A percentile compares a stretch with the other conserved stretches of the same genome.
phyloP scores from a whole-genome alignment of 805 yeast genomes.

The Huiozyma naganishii region DNA sequence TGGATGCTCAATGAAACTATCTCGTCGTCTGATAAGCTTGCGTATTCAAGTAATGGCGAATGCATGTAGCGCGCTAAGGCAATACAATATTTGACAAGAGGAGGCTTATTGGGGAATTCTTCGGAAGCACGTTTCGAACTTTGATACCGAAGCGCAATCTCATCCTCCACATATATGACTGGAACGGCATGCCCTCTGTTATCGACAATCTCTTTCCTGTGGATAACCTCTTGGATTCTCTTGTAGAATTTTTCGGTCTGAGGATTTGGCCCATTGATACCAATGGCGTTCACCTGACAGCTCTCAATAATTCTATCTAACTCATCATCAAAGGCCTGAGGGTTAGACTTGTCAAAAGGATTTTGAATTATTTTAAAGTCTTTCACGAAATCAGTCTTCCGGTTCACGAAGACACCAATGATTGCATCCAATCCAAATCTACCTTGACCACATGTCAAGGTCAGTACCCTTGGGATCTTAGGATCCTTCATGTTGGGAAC shows the following conservation, averaged over 20 bases:
- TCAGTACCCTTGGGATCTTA: conserved; percentile 72
- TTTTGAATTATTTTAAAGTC: conserved; percentile 68
- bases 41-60: conserved; percentile 85
- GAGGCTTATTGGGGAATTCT: conserved; percentile 79
- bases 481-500: conserved; percentile 76
- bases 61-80: conserved; percentile 88
- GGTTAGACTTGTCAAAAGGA: conserved; percentile 40
- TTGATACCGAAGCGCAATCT: conserved; percentile 82
- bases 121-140: conserved; percentile 60
- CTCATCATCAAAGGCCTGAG: conserved; percentile 54
- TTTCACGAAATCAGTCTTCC: conserved; percentile 68
- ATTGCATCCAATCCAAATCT: conserved; percentile 73
- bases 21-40: conserved; percentile 60
- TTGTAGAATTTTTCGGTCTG: conserved; percentile 52
- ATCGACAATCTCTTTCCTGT: conserved; percentile 43
- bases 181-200: conserved; percentile 49
- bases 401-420: conserved; percentile 68
- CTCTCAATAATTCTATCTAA: conserved; percentile 50
- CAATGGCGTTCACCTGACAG: conserved; percentile 81
- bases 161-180: conserved; percentile 81
- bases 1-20: conserved; percentile 57
- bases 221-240: conserved; percentile 45
- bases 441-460: conserved; percentile 82
- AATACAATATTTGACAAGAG: conserved; percentile 71
- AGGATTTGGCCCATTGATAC: conserved; percentile 78